Conservation (phyloP, 2,329 filamentous ascomycete species). For the Aspergillus proliferans region DNA sequence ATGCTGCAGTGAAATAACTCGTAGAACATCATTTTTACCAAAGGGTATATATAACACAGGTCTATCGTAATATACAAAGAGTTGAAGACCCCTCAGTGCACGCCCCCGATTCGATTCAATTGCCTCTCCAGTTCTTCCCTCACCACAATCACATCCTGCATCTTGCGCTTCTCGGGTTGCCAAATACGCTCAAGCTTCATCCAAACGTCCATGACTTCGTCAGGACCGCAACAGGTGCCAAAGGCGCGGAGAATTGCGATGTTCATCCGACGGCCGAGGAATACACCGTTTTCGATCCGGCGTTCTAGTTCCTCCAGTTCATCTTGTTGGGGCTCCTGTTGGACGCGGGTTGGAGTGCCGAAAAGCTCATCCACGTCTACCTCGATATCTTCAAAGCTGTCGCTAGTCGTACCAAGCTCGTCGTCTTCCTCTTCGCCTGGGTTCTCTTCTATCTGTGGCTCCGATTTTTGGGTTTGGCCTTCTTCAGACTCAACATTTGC, state of each 20-base stretch:
- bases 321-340: constrained; percentile 2
- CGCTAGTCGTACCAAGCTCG: not conserved
- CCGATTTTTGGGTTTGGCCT: constrained; percentile 3
- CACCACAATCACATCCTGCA: constrained; percentile 30
- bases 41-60: constrained; percentile 11
- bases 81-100: constrained; percentile 2
- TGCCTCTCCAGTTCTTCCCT: constrained; percentile 34
- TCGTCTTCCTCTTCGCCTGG: constrained; percentile 5
- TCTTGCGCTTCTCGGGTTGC: constrained; percentile 31
- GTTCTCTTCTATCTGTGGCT: constrained; percentile 3
- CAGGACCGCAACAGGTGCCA: constrained; percentile 29
- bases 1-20: no score
- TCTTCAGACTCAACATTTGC: not conserved
- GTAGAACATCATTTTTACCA: constrained; percentile 4
- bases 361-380: constrained; percentile 11
- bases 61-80: constrained; percentile 23
- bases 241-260: constrained; percentile 36
- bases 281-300: constrained; percentile 35
- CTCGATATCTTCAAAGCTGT: constrained; percentile 3
- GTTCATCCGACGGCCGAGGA: constrained; percentile 36
- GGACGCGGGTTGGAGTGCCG: constrained; percentile 2
- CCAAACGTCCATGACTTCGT: constrained; percentile 35
- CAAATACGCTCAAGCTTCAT: constrained; percentile 35
- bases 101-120: constrained; percentile 15
- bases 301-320: constrained; percentile 19